Conservation (phyloP, 192 early-diverging fungal species). For the Entomortierella lignicola region DNA sequence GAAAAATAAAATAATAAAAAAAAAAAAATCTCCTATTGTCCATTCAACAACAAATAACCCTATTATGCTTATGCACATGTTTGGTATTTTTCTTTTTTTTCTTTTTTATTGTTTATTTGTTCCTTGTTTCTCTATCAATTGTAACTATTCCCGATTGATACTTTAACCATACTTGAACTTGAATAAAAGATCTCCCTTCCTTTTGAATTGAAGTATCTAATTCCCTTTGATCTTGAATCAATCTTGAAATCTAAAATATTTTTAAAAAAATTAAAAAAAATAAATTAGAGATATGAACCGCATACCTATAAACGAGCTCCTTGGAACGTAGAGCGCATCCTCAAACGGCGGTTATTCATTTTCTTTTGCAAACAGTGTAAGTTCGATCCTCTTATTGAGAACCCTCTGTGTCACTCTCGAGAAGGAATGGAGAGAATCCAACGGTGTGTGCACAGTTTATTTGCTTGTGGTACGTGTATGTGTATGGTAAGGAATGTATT, state of each 20-base stretch:
- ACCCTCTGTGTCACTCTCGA: slow-evolving; percentile 57
- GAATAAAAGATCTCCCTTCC: no score
- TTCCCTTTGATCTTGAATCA: not conserved
- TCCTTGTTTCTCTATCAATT: no score
- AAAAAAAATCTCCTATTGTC: no score
- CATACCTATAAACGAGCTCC: slow-evolving; percentile 57
- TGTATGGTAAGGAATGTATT: not conserved
- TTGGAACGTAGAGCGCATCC: slow-evolving; percentile 50
- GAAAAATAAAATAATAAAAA: no score
- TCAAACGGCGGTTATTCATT: slow-evolving; percentile 50
- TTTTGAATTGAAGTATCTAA: no score
- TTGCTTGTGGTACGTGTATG: slow-evolving; percentile 19
- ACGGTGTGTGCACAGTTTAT: slow-evolving; percentile 57
- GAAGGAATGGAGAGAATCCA: slow-evolving; percentile 50
- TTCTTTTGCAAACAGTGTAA: slow-evolving; percentile 55
- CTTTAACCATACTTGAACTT: no score
- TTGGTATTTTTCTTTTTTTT: no score
- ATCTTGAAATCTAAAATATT: not conserved
- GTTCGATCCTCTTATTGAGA: slow-evolving; percentile 48
- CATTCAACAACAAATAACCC: no score
- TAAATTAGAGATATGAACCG: slow-evolving; percentile 36
- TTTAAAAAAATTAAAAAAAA: not conserved
- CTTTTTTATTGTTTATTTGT: no score
- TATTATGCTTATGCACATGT: no score
- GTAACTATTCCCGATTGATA: no score